Evolutionary conservation across 1,284 basidiomycete genomes (phyloP).

Genomic region (Cryptococcus depauperatus): DNA sequence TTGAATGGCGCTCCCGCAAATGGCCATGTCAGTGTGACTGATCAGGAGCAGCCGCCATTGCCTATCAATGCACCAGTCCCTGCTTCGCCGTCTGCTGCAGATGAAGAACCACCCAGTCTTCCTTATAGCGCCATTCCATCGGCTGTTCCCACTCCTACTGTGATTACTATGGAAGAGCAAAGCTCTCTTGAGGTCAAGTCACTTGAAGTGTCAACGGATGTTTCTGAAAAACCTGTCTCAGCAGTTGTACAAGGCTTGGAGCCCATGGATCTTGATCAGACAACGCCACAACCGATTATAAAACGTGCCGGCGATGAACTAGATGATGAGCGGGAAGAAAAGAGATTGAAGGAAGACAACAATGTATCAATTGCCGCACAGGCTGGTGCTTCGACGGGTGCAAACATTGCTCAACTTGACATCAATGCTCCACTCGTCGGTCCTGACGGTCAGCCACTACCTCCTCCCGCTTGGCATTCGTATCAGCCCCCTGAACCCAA

Average conservation of each 20-base stretch:
- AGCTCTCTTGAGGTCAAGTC: slow-evolving; percentile 2
- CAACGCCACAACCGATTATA: slow-evolving; percentile 16
- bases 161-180: slow-evolving; percentile 21
- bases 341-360: slow-evolving; percentile 29
- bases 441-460: slow-evolving; percentile 7
- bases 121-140: slow-evolving; percentile 24
- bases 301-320: slow-evolving; percentile 36
- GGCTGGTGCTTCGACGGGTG: neutral
- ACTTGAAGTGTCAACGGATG: slow-evolving; percentile 4
- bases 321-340: slow-evolving; percentile 23
- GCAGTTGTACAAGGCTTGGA: slow-evolving; percentile 14
- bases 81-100: slow-evolving; percentile 20
- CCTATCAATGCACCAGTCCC: slow-evolving; percentile 27
- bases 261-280: slow-evolving; percentile 1
- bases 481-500: slow-evolving; percentile 35
- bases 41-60: slow-evolving; percentile 14
- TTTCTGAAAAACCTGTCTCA: slow-evolving; percentile 15
- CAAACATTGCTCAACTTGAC: neutral
- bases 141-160: slow-evolving; percentile 26
- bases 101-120: slow-evolving; percentile 24
- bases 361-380: neutral
- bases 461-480: slow-evolving; percentile 15
- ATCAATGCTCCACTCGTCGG: neutral
- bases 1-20: neutral
- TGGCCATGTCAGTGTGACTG: too few relatives aligned